Base-by-base conservation (phyloP, 2,329 filamentous ascomycete genomes). In the Aspergillus bombycis region DNA sequence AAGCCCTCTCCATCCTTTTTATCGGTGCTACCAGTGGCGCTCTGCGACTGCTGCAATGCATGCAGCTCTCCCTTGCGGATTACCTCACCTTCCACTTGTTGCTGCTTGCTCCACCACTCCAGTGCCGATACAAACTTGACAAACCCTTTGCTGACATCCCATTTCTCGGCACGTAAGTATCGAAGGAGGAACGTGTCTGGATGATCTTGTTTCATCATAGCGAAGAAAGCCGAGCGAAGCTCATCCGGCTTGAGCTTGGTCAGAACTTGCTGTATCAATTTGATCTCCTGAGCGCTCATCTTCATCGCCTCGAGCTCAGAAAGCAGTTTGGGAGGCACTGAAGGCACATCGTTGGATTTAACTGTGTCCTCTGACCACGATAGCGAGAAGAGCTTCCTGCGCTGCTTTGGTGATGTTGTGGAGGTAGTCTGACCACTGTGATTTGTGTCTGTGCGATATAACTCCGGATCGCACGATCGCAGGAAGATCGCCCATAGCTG, bases 91-190 rank as follows among this genome's bases (percentile, higher is more conserved):
- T 98, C 95, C 19, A 97, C 91, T 67, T 91, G 88, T 85, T 94
- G 90, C 65, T 95, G 91, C 36, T 87, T 85, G 41, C 87, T 81
- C 62, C 94, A 88, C 94, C 94, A 98, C 75, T 92, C 89, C 86
- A 98, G 91, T 0, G 94, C 94, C 3, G 91, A 91, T 52, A 97
- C 85, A 78, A 97, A 83, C 94, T 98, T 98, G 66, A 95, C 86
- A 36, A 97, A 85, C 1, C 94, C 94, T 76, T 92, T 92, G 52
- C 95, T 89, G 4, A 96, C 89, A 72, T 98, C 92, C 94, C 94
- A 98, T 78, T 96, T 96, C 48, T 93, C 85, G 26, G 93, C 93
- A 56, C 93, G 85, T 57, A 96, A 81, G 76, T 95, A 96, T 45
- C 93, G 88, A 57, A 96, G 81, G 21, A 94, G 80, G 32, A 96